Evolutionary conservation across 164 flowering plant genomes (phyloP), one percentile per base, ranked within the genome.

Genomic region (Pachysandra terminalis): DNA sequence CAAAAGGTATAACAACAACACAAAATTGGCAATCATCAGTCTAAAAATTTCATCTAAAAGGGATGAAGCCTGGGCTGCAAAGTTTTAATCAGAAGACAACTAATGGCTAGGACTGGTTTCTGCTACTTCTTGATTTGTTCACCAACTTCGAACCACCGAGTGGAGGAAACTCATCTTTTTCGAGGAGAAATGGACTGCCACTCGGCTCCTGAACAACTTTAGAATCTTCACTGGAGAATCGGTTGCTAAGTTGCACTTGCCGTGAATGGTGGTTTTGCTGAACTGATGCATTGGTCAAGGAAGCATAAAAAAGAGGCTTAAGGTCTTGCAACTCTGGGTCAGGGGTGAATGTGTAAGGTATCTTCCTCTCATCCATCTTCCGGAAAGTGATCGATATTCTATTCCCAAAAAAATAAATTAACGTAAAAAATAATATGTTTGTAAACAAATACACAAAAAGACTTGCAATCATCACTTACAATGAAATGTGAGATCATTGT

Each of bases 311-410:
- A 12, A 77, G 57, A 55, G 79, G 84, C 64, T 51, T 67, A 22
- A 81, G 35, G 14, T 73, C 74, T 22, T 57, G 35, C 66, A 85
- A 63, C 54, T 85, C 86, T 45, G 82, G 85, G 41, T 85, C 86
- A 9, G 79, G 79, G 0, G 48, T 19, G 56, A 71, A 85, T 26
- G 53, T 68, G 68, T 57, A 71, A 27, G 89, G 89, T 9, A 75
- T 22, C 45, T 82, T 85, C 72, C 67, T 75, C 9, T 72, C 70
- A 16, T 81, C 85, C 87, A 84, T 84, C 65, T 75, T 84, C 64
- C 85, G 67, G 55, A 84, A 84, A 19, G 87, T 84, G 26, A 84
- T 82, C 0, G 87, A 84, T 37, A 84, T 84, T 67, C 85, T 84
- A 74, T n/a, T n/a, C 17, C 37, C 3, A 32, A 32, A 70, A 61